Evolutionary conservation across 1,139 yeast species (phyloP), one percentile per base, ranked within the genome.

Genomic region (Pichia sp.): DNA sequence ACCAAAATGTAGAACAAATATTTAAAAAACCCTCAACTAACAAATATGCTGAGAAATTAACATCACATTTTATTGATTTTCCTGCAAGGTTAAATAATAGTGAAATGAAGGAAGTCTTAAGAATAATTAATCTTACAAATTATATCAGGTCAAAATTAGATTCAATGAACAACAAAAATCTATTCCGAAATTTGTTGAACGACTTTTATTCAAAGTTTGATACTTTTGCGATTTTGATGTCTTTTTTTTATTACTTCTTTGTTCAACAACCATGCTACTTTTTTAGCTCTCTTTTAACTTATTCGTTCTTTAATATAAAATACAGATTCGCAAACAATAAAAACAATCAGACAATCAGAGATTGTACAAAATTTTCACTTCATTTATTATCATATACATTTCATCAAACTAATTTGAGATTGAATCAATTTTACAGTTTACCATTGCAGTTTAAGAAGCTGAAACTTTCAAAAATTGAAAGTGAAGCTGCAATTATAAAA

Each of bases 381-480:
- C 20, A 40, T 6, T 34, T 39, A 22, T 3, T 48, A 20, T 52
- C 59, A 73, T 46, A 50, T 36, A 67, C 71, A 0, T 80, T 87
- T 6, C 80, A 83, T 54, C 97, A 90, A 60, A 65, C 87, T 1
- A 95, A 89, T 57, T 66, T 87, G 37, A 68, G 97, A 40, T 65
- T 87, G 22, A 82, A 80, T 51, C 97, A 90, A 59, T 62, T 87
- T 30, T 78, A 87, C 53, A 82, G 78, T 56, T 78, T 90, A 58
- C 97, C 97, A 0, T 71, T 79, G 1, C 97, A 90, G 58, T 87
- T 86, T 56, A 60, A 81, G 45, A 76, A 81, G 37, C 71, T 81
- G 27, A 63, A 65, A 28, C 55, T 59, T 37, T 62, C 60, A 24
- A 52, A 50, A 42, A 42, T 48, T 39, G 61, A 55, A 44, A 57